These are phyloP conservation scores for Atkinsonella hypoxylon DNA, from an alignment of 2,329 filamentous ascomycete species.

Conservation along the genomic window DNA sequence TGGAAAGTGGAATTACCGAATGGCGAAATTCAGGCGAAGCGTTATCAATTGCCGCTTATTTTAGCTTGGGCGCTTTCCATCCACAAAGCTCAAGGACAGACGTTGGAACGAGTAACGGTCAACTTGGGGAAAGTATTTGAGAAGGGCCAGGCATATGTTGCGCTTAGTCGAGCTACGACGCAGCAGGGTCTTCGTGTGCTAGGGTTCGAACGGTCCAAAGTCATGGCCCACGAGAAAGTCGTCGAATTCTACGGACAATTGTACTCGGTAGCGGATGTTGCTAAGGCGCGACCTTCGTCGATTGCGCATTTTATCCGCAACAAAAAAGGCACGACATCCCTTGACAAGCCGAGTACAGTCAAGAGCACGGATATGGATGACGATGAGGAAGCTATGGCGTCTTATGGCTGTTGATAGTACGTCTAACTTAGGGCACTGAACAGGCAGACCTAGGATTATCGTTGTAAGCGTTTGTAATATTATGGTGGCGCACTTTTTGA, in stretches of 20 bases:
- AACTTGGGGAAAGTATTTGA: slow-evolving; percentile 89
- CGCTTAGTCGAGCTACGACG: slow-evolving; percentile 80
- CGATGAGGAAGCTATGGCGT: slow-evolving; percentile 36
- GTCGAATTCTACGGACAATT: slow-evolving; percentile 75
- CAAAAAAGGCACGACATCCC: slow-evolving; percentile 17
- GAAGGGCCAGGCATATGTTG: slow-evolving; percentile 95
- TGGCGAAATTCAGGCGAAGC: slow-evolving; percentile 82
- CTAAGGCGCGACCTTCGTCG: slow-evolving; percentile 29
- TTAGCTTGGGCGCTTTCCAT: slow-evolving; percentile 95
- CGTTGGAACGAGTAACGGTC: slow-evolving; percentile 85
- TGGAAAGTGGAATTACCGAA: slow-evolving; percentile 98
- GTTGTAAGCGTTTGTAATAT: background rate
- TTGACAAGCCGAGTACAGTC: slow-evolving; percentile 9
- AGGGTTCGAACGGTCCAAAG: slow-evolving; percentile 78
- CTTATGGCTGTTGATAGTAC: slow-evolving; percentile 27
- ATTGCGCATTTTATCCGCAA: slow-evolving; percentile 29
- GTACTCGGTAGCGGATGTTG: slow-evolving; percentile 45
- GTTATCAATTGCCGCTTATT: slow-evolving; percentile 74
- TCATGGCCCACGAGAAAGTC: slow-evolving; percentile 87
- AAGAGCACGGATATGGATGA: slow-evolving; percentile 29
- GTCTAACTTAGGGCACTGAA: background rate
- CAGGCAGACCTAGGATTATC: background rate
- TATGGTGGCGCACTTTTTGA: background rate
- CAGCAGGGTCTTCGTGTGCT: slow-evolving; percentile 81
- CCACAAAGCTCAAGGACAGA: slow-evolving; percentile 96